phyloP scores from a whole-genome alignment of 305 asterid species.

The Fraxinus sp. region DNA sequence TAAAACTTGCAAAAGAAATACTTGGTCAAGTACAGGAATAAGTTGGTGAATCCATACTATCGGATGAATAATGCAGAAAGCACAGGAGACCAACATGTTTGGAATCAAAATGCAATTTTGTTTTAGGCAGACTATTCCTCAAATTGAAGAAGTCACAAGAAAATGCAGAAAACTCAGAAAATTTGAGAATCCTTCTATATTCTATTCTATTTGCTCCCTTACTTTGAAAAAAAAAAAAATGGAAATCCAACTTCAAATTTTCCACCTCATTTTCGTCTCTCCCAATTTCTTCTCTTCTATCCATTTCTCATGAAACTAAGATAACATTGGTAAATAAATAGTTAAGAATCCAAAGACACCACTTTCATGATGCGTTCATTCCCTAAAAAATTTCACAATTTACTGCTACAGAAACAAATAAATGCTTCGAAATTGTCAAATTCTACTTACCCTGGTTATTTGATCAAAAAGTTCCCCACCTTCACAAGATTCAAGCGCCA shows the following conservation, averaged over 20 bases:
- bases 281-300: background rate
- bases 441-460: slow-evolving; percentile 75
- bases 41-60: background rate
- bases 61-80: background rate
- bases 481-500: slow-evolving; percentile 99
- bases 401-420: background rate
- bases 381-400: background rate
- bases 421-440: slow-evolving; percentile 12
- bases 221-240: too few relatives aligned
- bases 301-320: background rate
- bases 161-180: background rate
- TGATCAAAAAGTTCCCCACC: slow-evolving; percentile 99
- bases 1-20: background rate
- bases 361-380: background rate
- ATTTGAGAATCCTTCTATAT: background rate
- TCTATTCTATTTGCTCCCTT: background rate
- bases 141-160: background rate
- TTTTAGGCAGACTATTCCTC: background rate
- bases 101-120: background rate
- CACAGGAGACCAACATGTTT: background rate
- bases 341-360: background rate
- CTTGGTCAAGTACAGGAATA: background rate
- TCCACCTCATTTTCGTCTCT: background rate
- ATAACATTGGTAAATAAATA: background rate
- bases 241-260: background rate